Evolutionary conservation across 1,284 basidiomycete genomes (phyloP), one percentile per base, ranked within the genome.

Genomic region (Cystobasidium slooffiae): DNA sequence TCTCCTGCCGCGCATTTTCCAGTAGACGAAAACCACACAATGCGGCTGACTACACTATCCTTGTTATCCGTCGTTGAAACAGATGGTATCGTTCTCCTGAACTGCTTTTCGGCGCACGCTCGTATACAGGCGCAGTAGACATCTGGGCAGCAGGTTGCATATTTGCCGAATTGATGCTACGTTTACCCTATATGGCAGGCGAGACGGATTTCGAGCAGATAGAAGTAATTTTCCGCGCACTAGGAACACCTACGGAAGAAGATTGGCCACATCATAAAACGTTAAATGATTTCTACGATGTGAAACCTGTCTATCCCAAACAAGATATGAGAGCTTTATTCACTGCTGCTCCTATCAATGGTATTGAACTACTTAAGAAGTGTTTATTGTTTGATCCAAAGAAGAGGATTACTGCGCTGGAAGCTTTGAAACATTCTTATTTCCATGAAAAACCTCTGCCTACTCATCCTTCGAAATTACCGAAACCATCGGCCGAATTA

Each of bases 1-100:
- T 46, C 16, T 31, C 41, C 24, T 46, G 41, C 39, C 51, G 41
- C 39, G 53, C 44, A 22, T 44, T 64, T 51, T 2, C 10, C 46
- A 2, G 20, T 6, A 62, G 16, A 1, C 47, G 6, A 14, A 12
- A 68, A 3, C 24, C 8, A 24, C 44, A 43, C 31, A 31, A 1
- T 2, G 31, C 31, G 31, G 31, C 31, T 31, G 31, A 41, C 20
- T 39, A 46, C 18, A 10, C 37, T 18, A 3, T 53, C 10, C 31
- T 47, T 31, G 10, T 43, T 14, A 8, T 61, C 39, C 43, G n/a
- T 47, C 18, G 47, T 5, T 47, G 14, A 0, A 31, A 7, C 77
- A 95, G 94, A 77, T 99, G 97, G 97, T 99, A 99, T 81, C 90
- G 97, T 16, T 93, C 96, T 3, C 95, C 96, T 9, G 94, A 97